Evolutionary conservation across 2,329 filamentous ascomycete species (phyloP), one percentile per base, ranked within the genome.

Genomic region (Magnaporthales sp.): DNA sequence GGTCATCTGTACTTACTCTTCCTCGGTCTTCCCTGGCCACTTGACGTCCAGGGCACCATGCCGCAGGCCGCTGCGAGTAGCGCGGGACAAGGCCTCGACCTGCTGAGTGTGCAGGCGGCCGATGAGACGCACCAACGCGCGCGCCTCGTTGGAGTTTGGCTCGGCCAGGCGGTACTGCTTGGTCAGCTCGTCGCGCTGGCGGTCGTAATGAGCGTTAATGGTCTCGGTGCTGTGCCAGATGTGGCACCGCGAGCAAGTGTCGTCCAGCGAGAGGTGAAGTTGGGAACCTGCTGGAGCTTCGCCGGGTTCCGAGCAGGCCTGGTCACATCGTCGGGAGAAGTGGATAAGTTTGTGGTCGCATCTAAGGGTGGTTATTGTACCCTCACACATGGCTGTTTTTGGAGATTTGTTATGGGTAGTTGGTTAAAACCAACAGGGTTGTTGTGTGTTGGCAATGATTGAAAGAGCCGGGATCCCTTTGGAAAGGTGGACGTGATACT

Each of bases 171-270:
- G 26, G 26, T 60, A 56, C 9, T 11, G 46, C 27, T 24, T 32
- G n/a, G 30, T 66, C 19, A 66, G 64, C 51, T 60, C 51, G 13
- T 60, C 64, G 29, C 30, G 51, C 64, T 61, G 64, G 26, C 64
- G 51, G 29, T 22, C 54, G 30, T 61, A 66, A 5, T 19, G 10
- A 15, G 30, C 64, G 54, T 66, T 66, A 54, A 66, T 66, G 54
- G 51, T 27, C 8, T 30, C 30, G 7, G 51, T 11, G 64, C 64
- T 61, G 64, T 26, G 26, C 27, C n/a, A 30, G n/a, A 32, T n/a
- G 64, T 66, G 64, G 22, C 64, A 66, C 19, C 54, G 15, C 4
- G 64, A 30, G 54, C 64, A 66, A 9, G 64, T 66, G 30, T 66
- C 64, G 24, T 38, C 27, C 64, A 66, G 64, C 51, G 9, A 11